Base-by-base conservation (phyloP, 2,329 filamentous ascomycete genomes). In the Plenodomus tracheiphilus region DNA sequence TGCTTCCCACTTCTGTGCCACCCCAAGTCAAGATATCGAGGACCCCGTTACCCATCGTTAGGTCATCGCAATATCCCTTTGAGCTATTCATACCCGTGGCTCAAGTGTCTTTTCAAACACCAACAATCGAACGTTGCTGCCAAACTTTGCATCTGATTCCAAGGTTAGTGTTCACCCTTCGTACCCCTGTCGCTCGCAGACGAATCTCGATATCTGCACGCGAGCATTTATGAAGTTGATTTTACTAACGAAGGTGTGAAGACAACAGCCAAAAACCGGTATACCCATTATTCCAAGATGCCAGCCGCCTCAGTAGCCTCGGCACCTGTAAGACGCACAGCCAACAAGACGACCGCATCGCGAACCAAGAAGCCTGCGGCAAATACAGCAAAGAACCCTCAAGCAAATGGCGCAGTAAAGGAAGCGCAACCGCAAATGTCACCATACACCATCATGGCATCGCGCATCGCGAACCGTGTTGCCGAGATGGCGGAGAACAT, bases 401-500 rank as follows among this genome's bases (percentile, higher is more conserved):
- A 64, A 8, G 51, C 56, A 16, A 65, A 66, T 41, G 62, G 65
- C 43, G 56, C 60, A 2, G 51, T 48, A 15, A 72, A 71, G 46
- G 68, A 65, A 36, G 52, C 57, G 13, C 48, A 59, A 28, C 49
- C 61, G 3, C 62, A 65, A 43, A 61, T 72, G 34, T 78, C 76
- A 28, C 75, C 77, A 30, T 79, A 79, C 65, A 74, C 74, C 39
- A 79, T 79, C 64, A 79, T 80, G 77, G 77, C 76, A 8, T 73
- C 70, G 38, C 59, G 77, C 36, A 78, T 80, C 52, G 76, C 76
- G 37, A 80, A 79, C 62, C 70, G 77, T 39, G 76, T 80, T 11
- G 77, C 76, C 5, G 77, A 80, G 58, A 78, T 80, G 76, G 77
- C 77, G 7, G 77, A 80, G 66, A 79, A 77, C 66, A 77, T 78